Base-by-base conservation (phyloP, 2,329 filamentous ascomycete genomes). In the Davidsoniella australis region DNA sequence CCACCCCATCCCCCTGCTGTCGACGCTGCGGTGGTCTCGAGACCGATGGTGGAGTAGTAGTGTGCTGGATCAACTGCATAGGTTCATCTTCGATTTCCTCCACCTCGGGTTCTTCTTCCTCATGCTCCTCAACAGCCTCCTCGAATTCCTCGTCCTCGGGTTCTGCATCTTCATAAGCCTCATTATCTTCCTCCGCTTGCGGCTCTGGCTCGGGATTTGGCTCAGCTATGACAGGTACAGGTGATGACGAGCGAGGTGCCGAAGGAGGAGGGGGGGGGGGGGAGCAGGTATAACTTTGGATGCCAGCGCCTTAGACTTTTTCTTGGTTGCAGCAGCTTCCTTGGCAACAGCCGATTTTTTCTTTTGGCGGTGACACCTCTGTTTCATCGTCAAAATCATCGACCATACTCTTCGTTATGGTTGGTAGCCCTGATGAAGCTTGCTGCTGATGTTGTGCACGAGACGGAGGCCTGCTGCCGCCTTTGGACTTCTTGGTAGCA, bases 1-100 rank as follows among this genome's bases (percentile, higher is more conserved):
- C 41, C 24, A 17, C 41, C 18, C 17, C 41, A 20, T n/a, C 7
- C 18, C 41, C n/a, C 18, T 42, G 41, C 41, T 42, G 41, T 36
- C 12, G 29, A 8, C 17, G n/a, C 17, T 24, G 43, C 4, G 59
- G 58, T 7, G 58, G 57, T 1, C 57, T 56, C 2, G 64, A 61
- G 10, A 62, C 54, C 12, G 62, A 56, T 47, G 57, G 58, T 29
- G 58, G 37, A 17, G 42, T 45, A 24, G 42, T 36, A n/a, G 18
- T 17, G 24, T 23, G 14, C 17, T 46, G 48, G 12, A 50, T 26
- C 17, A 45, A 23, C 17, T 16, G 53, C 5, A 50, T 14, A 10
- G 53, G 47, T 44, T 52, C 54, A 24, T 49, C n/a, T 50, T 54
- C 40, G 10, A 47, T 24, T 18, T 49, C 48, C 24, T 56, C 54